These are phyloP conservation scores for Colletotrichum endophyticum DNA, from an alignment of 2,329 filamentous ascomycete species.

Conservation along the genomic window DNA sequence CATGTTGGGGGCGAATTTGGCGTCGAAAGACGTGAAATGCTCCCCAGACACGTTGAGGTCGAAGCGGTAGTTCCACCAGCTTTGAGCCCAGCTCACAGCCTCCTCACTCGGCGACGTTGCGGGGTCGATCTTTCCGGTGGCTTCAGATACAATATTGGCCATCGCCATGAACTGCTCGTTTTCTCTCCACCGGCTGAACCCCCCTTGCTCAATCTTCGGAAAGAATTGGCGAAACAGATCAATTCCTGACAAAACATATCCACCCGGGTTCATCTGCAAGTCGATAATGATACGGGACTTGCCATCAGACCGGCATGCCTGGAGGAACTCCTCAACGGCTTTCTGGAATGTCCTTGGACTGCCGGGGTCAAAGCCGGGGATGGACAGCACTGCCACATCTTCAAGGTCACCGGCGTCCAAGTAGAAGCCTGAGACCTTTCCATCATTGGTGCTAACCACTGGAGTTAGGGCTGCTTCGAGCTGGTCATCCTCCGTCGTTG, in stretches of 20 bases:
- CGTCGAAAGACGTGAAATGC: conserved; percentile 53
- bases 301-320: conserved; percentile 41
- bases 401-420: conserved; percentile 34
- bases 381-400: conserved; percentile 34
- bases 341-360: conserved; percentile 33
- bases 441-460: conserved; percentile 26
- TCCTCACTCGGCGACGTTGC: conserved; percentile 40
- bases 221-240: conserved; percentile 64
- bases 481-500: background rate
- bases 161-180: conserved; percentile 47
- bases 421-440: conserved; percentile 34
- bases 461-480: conserved; percentile 29
- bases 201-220: conserved; percentile 41
- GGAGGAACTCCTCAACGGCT: conserved; percentile 29
- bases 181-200: conserved; percentile 39
- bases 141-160: conserved; percentile 46
- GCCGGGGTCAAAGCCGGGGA: conserved; percentile 27
- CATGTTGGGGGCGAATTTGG: conserved; percentile 44
- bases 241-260: conserved; percentile 59
- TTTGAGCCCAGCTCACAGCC: conserved; percentile 44
- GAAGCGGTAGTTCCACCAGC: conserved; percentile 42
- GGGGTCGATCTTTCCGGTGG: conserved; percentile 49
- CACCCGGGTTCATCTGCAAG: conserved; percentile 60
- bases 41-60: conserved; percentile 52
- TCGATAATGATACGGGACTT: conserved; percentile 67